Evolutionary conservation across 2,329 filamentous ascomycete genomes (phyloP), one percentile per base, ranked within the genome.

Genomic region (Aspergillus sp.): DNA sequence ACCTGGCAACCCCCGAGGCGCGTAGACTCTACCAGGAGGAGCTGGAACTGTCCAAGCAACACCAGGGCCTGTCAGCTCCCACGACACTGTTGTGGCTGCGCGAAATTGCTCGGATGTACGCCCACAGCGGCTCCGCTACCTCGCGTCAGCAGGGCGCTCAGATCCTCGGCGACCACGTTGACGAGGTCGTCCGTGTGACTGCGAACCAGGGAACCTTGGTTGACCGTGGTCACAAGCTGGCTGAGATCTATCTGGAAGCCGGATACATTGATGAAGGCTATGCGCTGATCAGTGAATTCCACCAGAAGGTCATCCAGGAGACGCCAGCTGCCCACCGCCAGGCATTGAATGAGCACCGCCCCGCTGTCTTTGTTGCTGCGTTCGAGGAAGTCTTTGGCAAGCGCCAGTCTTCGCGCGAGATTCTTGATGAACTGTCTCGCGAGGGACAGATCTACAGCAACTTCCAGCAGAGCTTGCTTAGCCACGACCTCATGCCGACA

Each of bases 261-360:
- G 74, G 77, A 6, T 76, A 79, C 54, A 72, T 70, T 15, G 62
- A 74, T 27, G 71, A 77, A 45, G 76, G 76, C 54, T 68, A 74
- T 58, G 67, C 75, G 41, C 61, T 82, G 4, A 72, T 81, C 5
- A 71, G 79, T 34, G 77, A 82, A 58, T 66, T 83, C 13, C 80
- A 79, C 58, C 75, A 77, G 51, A 79, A 82, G 57, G 75, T 82
- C n/a, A 75, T 82, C 30, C 77, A 79, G 20, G 74, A 76, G 37
- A 75, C 80, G 40, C 64, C 74, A 40, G 66, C 65, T 6, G 65
- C 67, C 2, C 65, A 65, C 33, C 64, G 61, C 6, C 64, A 64
- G 40, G 51, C 64, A 1, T 56, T 75, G 58, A 65, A 72, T 52
- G 68, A 75, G 60, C 67, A 70, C 58, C 59, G 68, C 1, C 75